Percentiles rank a stretch among this genome's conserved stretches.
These are phyloP conservation scores for Ogataea zsoltii DNA, from an alignment of 805 yeast genomes.

Conservation along the genomic window DNA sequence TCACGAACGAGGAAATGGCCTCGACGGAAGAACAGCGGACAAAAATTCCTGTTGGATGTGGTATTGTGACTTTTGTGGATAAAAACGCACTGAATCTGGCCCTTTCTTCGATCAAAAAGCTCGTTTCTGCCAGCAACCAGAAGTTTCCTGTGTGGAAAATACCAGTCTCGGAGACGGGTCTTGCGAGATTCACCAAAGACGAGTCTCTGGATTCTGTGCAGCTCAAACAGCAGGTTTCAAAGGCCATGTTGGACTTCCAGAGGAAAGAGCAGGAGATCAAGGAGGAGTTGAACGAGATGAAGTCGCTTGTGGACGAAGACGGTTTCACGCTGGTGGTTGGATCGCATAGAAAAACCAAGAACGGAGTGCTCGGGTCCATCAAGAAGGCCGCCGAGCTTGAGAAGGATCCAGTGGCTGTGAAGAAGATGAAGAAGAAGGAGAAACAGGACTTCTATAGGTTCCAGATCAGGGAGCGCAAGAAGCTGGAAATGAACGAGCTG, in stretches of 20 bases:
- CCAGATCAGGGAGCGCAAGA: conserved; percentile 92
- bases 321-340: conserved; percentile 93
- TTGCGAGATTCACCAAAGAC: conserved; percentile 44
- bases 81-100: conserved; percentile 66
- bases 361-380: conserved; percentile 60
- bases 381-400: conserved; percentile 31
- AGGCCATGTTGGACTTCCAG: conserved; percentile 66
- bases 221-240: conserved; percentile 57
- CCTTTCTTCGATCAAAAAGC: conserved; percentile 57
- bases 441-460: conserved; percentile 92
- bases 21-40: conserved; percentile 34
- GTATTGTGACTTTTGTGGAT: conserved; percentile 73
- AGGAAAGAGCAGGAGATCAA: conserved; percentile 63
- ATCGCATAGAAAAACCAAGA: conserved; percentile 77
- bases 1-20: conserved; percentile 53
- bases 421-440: conserved; percentile 68
- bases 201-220: conserved; percentile 49
- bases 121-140: conserved; percentile 29
- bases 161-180: conserved; percentile 33
- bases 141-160: conserved; percentile 43
- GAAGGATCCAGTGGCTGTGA: conserved; percentile 38
- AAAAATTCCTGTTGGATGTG: conserved; percentile 72
- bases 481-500: conserved; percentile 86
- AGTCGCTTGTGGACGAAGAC: conserved; percentile 79
- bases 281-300: conserved; percentile 54